Evolutionary conservation across 345 rosid species (phyloP).

Genomic region (Anastatica hierochuntica): DNA sequence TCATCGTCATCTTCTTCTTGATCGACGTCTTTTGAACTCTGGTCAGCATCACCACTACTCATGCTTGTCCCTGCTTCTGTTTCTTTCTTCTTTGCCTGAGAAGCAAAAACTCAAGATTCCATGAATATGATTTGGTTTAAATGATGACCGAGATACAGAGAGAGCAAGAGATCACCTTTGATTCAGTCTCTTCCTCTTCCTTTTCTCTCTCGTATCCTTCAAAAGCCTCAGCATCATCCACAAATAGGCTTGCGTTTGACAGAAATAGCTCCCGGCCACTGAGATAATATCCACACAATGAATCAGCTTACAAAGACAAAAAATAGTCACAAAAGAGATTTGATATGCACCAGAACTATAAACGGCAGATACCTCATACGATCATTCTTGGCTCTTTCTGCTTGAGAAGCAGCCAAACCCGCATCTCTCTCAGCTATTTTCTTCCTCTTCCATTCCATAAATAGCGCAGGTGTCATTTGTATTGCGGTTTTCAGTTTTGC

Average conservation of each 20-base stretch:
- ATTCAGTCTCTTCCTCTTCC: constrained; percentile 39
- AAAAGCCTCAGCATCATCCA: constrained; percentile 90
- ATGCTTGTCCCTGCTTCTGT: constrained; percentile 28
- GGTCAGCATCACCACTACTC: constrained; percentile 16
- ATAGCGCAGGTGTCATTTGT: constrained; percentile 81
- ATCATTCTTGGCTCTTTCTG: constrained; percentile 96
- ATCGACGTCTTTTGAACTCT: constrained; percentile 3
- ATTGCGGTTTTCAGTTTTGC: constrained; percentile 54
- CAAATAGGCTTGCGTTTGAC: constrained; percentile 77
- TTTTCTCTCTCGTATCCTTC: constrained; percentile 76
- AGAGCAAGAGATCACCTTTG: constrained; percentile 28
- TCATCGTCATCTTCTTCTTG: constrained; percentile 30
- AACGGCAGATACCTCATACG: constrained; percentile 61
- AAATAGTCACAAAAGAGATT: background rate
- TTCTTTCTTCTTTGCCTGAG: constrained; percentile 23
- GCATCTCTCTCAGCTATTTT: constrained; percentile 76
- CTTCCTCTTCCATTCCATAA: constrained; percentile 86
- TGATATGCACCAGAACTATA: too few relatives aligned
- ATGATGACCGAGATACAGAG: background rate
- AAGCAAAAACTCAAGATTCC: constrained; percentile 3
- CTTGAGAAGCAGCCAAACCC: constrained; percentile 67
- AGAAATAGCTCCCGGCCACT: constrained; percentile 97
- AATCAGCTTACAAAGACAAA: constrained; percentile 8
- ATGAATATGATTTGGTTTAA: constrained; percentile 6
- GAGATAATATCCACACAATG: constrained; percentile 18